Evolutionary conservation across 2,329 filamentous ascomycete genomes (phyloP).

Genomic region (Arthrobotrys entomopaga): DNA sequence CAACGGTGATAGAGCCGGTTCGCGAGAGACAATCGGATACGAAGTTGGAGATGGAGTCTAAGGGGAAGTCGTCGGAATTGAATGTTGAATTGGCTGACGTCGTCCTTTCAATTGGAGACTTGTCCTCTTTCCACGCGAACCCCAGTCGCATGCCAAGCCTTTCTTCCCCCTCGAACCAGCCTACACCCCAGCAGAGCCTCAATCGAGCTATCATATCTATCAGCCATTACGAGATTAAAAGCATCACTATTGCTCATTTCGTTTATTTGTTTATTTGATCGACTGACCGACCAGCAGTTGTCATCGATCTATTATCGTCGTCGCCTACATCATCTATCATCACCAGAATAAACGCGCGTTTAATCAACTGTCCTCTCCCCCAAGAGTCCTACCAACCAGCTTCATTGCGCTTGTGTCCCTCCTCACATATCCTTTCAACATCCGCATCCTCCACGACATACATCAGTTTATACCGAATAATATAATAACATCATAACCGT

Average conservation of each 20-base stretch:
- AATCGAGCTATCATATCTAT: no score
- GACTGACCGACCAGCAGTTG: no score
- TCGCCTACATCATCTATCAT: no score
- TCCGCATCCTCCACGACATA: background rate
- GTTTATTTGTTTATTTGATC: no score
- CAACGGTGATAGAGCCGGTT: conserved; percentile 4
- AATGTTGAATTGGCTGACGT: conserved; percentile 44
- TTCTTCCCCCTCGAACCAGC: no score
- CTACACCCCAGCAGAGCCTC: no score
- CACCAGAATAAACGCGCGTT: no score
- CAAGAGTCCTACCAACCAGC: no score
- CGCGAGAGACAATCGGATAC: background rate
- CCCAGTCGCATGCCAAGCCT: conserved; percentile 13
- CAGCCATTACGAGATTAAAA: no score
- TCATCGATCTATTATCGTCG: no score
- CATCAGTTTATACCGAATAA: background rate
- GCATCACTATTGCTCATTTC: no score
- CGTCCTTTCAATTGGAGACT: conserved; percentile 30
- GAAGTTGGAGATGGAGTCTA: conserved; percentile 20
- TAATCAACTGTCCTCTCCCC: no score
- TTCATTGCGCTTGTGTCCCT: conserved; percentile 1
- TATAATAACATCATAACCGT: background rate
- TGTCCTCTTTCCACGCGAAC: conserved; percentile 45
- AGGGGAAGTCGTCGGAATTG: background rate
- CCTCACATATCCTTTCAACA: background rate